Percentiles rank a stretch among this genome's conserved stretches.
phyloP scores from a whole-genome alignment of 129 eudicot genomes.

The Mikania micrantha region DNA sequence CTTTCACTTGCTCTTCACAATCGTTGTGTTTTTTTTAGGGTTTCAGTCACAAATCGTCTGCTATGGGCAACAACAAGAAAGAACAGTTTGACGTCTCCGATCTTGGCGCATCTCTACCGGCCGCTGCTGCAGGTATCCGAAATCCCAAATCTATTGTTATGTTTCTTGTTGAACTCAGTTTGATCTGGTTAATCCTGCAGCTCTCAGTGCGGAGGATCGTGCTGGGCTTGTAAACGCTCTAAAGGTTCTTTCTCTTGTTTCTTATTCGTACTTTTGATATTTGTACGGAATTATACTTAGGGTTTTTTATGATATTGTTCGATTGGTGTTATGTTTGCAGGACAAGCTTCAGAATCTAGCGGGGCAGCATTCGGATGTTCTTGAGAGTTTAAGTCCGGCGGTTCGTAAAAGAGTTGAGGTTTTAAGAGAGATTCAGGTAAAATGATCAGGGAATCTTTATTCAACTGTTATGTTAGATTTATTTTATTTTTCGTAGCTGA shows the following conservation, averaged over 20 bases:
- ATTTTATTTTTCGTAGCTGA: neutral
- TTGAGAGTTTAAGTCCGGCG: constrained; percentile 45
- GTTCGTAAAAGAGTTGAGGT: constrained; percentile 71
- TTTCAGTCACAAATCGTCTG: constrained; percentile 1
- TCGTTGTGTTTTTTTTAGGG: constrained; percentile 12
- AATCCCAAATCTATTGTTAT: neutral
- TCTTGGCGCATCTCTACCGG: constrained; percentile 60
- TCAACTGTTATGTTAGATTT: too few species aligned
- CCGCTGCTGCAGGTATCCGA: constrained; percentile 61
- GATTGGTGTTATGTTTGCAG: constrained; percentile 27
- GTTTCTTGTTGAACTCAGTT: neutral
- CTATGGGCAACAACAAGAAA: constrained; percentile 43
- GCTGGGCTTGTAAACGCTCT: constrained; percentile 75
- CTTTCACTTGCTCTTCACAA: constrained; percentile 16
- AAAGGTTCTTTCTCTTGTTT: constrained; percentile 34
- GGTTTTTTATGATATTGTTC: neutral
- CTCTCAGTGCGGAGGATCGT: constrained; percentile 78
- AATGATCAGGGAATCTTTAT: neutral
- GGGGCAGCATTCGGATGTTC: constrained; percentile 50
- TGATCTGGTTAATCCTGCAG: constrained; percentile 22
- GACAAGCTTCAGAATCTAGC: constrained; percentile 69
- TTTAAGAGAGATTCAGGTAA: constrained; percentile 59
- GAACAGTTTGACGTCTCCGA: constrained; percentile 58
- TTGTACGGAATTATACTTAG: neutral
- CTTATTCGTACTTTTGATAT: neutral